Conservation (phyloP, 441 rosid species). For the Populus hybrid region DNA sequence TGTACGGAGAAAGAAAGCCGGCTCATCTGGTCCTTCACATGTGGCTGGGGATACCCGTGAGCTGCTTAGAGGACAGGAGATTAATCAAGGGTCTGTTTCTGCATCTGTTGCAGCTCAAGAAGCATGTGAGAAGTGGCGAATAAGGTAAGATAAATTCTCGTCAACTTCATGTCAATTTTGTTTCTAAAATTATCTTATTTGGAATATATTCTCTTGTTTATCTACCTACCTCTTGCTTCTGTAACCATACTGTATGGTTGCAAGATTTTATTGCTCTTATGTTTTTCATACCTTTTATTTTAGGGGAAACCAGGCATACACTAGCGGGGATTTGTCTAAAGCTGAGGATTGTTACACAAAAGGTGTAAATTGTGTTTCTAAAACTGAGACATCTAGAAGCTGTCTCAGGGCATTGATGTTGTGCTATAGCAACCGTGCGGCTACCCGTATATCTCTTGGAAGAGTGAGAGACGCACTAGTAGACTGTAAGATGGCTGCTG, state of each 20-base stretch:
- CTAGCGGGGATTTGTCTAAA: slow-evolving; percentile 61
- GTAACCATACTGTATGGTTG: slow-evolving; percentile 3
- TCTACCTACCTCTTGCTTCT: slow-evolving; percentile 9
- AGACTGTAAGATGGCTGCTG: slow-evolving; percentile 84
- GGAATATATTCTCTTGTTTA: background rate
- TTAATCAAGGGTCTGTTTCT: slow-evolving; percentile 41
- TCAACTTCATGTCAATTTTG: background rate
- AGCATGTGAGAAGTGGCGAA: slow-evolving; percentile 97
- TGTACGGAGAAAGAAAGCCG: slow-evolving; percentile 38
- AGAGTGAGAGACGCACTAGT: slow-evolving; percentile 84
- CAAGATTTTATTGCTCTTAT: slow-evolving; percentile 3
- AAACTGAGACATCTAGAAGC: slow-evolving; percentile 66
- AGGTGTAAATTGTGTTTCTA: slow-evolving; percentile 69
- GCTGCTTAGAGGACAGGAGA: slow-evolving; percentile 39
- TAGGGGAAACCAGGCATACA: slow-evolving; percentile 97
- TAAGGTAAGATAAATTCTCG: slow-evolving; percentile 52
- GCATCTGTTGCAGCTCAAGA: slow-evolving; percentile 61
- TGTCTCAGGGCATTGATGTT: slow-evolving; percentile 86
- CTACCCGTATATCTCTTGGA: slow-evolving; percentile 82
- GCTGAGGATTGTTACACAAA: slow-evolving; percentile 91
- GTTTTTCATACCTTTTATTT: slow-evolving; percentile 26
- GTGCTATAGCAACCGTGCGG: slow-evolving; percentile 97
- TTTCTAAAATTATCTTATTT: background rate
- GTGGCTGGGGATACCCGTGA: slow-evolving; percentile 34
- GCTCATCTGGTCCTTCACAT: slow-evolving; percentile 30